phyloP scores from a whole-genome alignment of 768 basidiomycete genomes.

The Mycena polygramma region DNA sequence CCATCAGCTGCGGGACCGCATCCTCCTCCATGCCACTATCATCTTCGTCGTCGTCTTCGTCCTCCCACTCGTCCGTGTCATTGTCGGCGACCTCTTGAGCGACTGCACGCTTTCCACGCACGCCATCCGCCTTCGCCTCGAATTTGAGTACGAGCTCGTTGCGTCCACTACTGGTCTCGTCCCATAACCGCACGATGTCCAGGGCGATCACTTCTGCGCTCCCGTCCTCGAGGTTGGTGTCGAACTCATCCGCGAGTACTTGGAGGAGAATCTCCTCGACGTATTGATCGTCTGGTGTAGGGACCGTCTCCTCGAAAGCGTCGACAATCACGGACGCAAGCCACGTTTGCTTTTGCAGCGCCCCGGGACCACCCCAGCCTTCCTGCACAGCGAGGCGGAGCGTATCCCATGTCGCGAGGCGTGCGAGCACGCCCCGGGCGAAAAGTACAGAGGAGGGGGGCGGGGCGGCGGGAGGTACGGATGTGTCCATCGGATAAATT shows the following conservation, averaged over 20 bases:
- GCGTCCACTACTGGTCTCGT: constrained; percentile 59
- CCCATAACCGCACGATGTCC: constrained; percentile 82
- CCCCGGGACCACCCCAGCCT: constrained; percentile 86
- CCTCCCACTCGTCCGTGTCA: constrained; percentile 62
- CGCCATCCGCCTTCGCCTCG: constrained; percentile 72
- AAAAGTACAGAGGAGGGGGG: constrained; percentile 74
- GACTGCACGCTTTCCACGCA: constrained; percentile 68
- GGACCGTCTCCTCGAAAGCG: constrained; percentile 72
- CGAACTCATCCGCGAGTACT: constrained; percentile 91
- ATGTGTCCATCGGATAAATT: constrained; percentile 39
- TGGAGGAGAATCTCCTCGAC: constrained; percentile 87
- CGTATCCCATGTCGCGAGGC: constrained; percentile 87
- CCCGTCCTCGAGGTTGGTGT: constrained; percentile 85
- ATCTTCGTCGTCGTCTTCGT: constrained; percentile 57
- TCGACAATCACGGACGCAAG: constrained; percentile 86
- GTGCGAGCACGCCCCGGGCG: constrained; percentile 87
- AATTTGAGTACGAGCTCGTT: constrained; percentile 67
- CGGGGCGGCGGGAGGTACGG: constrained; percentile 46
- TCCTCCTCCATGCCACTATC: constrained; percentile 57
- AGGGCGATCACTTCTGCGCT: constrained; percentile 80
- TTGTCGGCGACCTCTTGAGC: constrained; percentile 58
- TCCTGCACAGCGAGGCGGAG: constrained; percentile 89
- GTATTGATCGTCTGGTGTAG: constrained; percentile 74
- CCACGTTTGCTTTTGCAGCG: constrained; percentile 83
- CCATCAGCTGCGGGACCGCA: constrained; percentile 69